Evolutionary conservation across 768 basidiomycete genomes (phyloP).

Genomic region (Naganishia onofrii): DNA sequence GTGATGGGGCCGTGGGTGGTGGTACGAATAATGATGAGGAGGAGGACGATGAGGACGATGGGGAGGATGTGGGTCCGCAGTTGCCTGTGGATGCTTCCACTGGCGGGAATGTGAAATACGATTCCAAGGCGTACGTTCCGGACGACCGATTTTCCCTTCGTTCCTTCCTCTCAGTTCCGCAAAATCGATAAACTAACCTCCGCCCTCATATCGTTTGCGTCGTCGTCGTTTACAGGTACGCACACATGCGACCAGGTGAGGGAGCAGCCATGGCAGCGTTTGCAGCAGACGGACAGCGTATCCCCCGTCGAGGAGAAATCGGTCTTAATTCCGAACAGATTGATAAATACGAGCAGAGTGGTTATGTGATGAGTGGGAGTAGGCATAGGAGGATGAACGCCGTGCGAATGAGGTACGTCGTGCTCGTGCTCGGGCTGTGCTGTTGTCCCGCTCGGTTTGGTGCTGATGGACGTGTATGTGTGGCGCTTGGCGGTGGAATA

Average conservation of each 20-base stretch:
- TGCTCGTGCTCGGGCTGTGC: too few species aligned
- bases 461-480: not conserved
- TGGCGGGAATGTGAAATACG: conserved; percentile 63
- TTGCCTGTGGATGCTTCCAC: conserved; percentile 59
- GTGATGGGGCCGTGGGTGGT: conserved; percentile 42
- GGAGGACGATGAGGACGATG: conserved; percentile 58
- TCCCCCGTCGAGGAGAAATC: conserved; percentile 98
- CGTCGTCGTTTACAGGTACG: too few species aligned
- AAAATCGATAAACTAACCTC: too few species aligned
- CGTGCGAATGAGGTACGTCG: conserved; percentile 66
- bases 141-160: too few species aligned
- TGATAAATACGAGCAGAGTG: conserved; percentile 77
- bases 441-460: too few species aligned
- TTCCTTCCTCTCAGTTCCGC: not conserved
- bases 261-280: conserved; percentile 97
- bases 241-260: conserved; percentile 89
- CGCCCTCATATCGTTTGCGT: too few species aligned
- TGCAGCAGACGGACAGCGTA: conserved; percentile 80
- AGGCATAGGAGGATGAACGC: conserved; percentile 97
- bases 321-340: conserved; percentile 86
- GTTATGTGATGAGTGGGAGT: conserved; percentile 97
- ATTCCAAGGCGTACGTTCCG: conserved; percentile 56
- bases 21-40: conserved; percentile 61
- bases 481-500: conserved; percentile 28
- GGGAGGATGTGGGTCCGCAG: conserved; percentile 75